Base-by-base conservation (phyloP, 164 flowering plant species). In the Aristolochia fimbriata region DNA sequence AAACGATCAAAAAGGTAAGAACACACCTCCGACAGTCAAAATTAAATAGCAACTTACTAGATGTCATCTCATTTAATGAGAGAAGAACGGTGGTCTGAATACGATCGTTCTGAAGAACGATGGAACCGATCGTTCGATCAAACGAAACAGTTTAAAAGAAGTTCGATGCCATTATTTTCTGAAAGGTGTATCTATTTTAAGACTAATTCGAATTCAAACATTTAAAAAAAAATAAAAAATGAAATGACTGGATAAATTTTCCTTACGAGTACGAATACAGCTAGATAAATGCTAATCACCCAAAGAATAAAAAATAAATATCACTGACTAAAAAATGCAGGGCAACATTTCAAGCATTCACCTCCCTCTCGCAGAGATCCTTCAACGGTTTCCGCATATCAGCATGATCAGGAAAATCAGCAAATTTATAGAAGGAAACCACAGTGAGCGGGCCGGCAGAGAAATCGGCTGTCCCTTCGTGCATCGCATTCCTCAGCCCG, bases 371-470 rank as follows among this genome's bases (percentile, higher is more conserved):
- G 54, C 98, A 90, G 62, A 93, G 94, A 22, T 74, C 77, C 80
- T 86, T 93, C 80, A 93, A 70, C 17, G 98, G 98, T 46, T 64
- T 74, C 14, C 97, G 77, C 68, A 90, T 21, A 25, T 80, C 72
- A 22, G 88, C 91, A 53, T 89, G 84, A 75, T 90, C 97, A 0
- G 88, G 88, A 59, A 93, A 90, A 79, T 90, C 88, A 25, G 97
- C 97, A 49, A 90, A 93, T 79, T 87, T 90, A 78, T 90, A 90
- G 75, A 93, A 93, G 15, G 98, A 93, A 13, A 92, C 89, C 24
- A 92, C 97, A 20, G 87, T 82, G n/a, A 93, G 86, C 51, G 78
- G 55, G 20, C 8, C 37, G 33, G 7, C 55, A 15, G 63, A 51
- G 19, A 41, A 16, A 6, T 45, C 58, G 13, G 51, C 67, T n/a